Conservation (phyloP, 164 flowering plant genomes). For the Chimonanthus salicifolius region DNA sequence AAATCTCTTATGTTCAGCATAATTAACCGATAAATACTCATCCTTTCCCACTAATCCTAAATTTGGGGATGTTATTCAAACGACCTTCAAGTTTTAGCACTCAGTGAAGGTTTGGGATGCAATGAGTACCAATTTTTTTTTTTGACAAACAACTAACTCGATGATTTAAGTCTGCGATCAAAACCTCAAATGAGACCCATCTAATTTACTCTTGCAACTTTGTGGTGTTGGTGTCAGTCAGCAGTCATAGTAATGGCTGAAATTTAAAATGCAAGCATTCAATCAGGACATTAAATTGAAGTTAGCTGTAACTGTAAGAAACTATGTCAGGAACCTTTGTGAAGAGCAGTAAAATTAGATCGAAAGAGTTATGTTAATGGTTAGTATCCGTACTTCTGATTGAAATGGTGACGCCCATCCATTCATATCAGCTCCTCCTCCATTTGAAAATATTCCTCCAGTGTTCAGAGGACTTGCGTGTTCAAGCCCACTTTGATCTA, state of each 20-base stretch:
- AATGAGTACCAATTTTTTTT: not conserved
- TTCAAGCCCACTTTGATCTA: conserved; percentile 99
- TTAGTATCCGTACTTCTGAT: conserved; percentile 99
- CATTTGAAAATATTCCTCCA: conserved; percentile 93
- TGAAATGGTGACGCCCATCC: conserved; percentile 92
- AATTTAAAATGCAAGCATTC: conserved; percentile 27
- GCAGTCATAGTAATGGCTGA: conserved; percentile 27
- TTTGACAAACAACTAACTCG: not conserved
- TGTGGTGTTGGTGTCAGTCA: conserved; percentile 41
- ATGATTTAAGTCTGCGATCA: not conserved
- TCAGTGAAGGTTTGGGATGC: not conserved
- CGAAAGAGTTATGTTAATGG: conserved; percentile 86
- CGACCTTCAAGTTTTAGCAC: not conserved
- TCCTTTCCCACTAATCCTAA: not conserved
- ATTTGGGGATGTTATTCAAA: not conserved
- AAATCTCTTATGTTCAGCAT: not conserved
- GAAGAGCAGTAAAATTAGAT: conserved; percentile 56
- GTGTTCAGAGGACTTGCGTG: conserved; percentile 93
- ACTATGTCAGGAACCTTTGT: conserved; percentile 47
- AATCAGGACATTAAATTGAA: conserved; percentile 23
- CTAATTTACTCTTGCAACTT: not conserved
- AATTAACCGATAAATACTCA: not conserved
- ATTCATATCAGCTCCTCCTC: conserved; percentile 90
- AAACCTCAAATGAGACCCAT: not conserved
- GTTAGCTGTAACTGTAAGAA: conserved; percentile 48